phyloP scores from a whole-genome alignment of 2,329 filamentous ascomycete genomes.

The Beauveria australis region DNA sequence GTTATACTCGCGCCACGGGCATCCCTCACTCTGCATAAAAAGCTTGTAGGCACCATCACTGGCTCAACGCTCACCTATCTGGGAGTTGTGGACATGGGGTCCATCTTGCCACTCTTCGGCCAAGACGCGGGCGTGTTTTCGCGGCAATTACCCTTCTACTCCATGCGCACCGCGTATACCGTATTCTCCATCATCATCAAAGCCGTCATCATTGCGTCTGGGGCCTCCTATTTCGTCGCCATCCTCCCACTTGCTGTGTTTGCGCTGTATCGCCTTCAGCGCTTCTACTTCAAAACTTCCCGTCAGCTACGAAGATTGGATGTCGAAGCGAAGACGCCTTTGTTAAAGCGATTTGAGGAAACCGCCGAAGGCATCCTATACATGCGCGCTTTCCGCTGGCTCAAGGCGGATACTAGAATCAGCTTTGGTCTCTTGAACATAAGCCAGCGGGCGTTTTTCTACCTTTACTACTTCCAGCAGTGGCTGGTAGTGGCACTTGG shows the following conservation, averaged over 20 bases:
- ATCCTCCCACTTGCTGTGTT: conserved; percentile 31
- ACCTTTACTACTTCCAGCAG: conserved; percentile 39
- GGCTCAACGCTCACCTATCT: conserved; percentile 3
- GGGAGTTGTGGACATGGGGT: background rate
- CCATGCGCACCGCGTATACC: background rate
- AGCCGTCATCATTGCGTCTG: background rate
- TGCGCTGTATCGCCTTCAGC: conserved; percentile 20
- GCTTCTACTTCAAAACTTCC: conserved; percentile 24
- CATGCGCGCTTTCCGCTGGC: conserved; percentile 29
- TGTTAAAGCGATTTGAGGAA: conserved; percentile 22
- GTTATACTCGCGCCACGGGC: conserved; percentile 2
- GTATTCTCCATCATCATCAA: conserved; percentile 4
- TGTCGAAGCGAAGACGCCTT: conserved; percentile 22
- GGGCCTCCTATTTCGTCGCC: conserved; percentile 17
- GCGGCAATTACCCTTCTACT: background rate
- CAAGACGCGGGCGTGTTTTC: background rate
- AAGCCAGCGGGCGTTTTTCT: conserved; percentile 26
- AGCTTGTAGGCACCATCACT: background rate
- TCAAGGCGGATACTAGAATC: conserved; percentile 15
- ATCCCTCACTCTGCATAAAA: background rate
- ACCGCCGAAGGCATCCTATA: conserved; percentile 17
- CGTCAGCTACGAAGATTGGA: conserved; percentile 23
- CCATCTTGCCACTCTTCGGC: background rate
- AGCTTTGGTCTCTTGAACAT: conserved; percentile 23
- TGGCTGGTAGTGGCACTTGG: conserved; percentile 43